Evolutionary conservation across 1,284 basidiomycete genomes (phyloP).

Genomic region (Bondarzewia mesenterica): DNA sequence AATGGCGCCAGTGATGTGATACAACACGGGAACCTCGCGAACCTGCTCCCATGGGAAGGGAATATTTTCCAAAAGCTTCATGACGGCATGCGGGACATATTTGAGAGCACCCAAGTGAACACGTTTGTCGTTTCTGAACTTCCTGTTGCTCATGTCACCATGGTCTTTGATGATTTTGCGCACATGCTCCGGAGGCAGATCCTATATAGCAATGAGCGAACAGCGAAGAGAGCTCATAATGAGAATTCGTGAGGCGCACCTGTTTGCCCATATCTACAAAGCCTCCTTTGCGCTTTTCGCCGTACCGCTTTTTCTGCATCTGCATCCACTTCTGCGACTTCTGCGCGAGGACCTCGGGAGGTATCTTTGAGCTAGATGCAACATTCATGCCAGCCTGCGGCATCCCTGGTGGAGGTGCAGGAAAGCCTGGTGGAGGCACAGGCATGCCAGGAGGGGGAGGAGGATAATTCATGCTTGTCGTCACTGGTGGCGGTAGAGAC

Average conservation of each 20-base stretch:
- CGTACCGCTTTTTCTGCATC: conserved; percentile 87
- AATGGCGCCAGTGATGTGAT: conserved; percentile 99
- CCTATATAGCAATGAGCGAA: conserved; percentile 33
- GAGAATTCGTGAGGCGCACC: conserved; percentile 32
- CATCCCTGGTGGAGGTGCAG: conserved; percentile 36
- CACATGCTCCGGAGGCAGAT: conserved; percentile 88
- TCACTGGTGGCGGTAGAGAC: conserved; percentile 17
- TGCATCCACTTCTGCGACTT: conserved; percentile 93
- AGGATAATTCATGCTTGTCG: conserved; percentile 17
- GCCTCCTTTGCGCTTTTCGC: conserved; percentile 82
- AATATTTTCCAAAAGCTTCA: conserved; percentile 99
- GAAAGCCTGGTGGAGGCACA: conserved; percentile 53
- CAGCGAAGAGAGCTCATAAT: conserved; percentile 11
- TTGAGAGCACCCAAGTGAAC: conserved; percentile 97
- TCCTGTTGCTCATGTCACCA: conserved; percentile 94
- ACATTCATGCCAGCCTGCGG: conserved; percentile 25
- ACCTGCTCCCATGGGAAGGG: conserved; percentile 99
- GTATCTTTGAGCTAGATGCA: conserved; percentile 52
- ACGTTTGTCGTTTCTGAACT: conserved; percentile 98
- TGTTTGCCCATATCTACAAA: conserved; percentile 93
- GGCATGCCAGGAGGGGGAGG: conserved; percentile 55
- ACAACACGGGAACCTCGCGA: conserved; percentile 92
- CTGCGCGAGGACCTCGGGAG: conserved; percentile 72
- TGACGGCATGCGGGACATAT: conserved; percentile 98
- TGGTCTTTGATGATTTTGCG: conserved; percentile 98